phyloP scores from a whole-genome alignment of 139 green algal species.

The Pycnococcus provasolii region DNA sequence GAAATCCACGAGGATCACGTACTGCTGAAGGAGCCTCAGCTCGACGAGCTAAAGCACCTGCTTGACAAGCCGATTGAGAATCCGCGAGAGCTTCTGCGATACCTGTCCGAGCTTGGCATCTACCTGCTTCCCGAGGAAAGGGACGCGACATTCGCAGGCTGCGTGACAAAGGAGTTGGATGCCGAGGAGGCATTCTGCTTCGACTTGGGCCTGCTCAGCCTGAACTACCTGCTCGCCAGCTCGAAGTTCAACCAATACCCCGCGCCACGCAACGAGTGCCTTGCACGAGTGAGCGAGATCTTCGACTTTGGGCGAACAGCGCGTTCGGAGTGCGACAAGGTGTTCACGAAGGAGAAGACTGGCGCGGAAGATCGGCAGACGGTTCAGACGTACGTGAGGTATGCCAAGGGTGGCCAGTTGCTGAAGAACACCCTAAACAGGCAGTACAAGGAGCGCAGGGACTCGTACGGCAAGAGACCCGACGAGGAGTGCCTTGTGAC shows the following conservation, averaged over 20 bases:
- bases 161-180: slow-evolving; percentile 36
- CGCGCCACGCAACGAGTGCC: too few species aligned
- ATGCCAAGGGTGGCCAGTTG: too few species aligned
- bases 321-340: too few species aligned
- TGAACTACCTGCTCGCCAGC: slow-evolving; percentile 41
- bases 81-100: slow-evolving; percentile 29
- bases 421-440: too few species aligned
- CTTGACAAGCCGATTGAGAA: slow-evolving; percentile 22
- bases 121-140: slow-evolving; percentile 44
- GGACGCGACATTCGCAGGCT: slow-evolving; percentile 30
- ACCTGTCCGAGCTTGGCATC: slow-evolving; percentile 34
- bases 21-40: background rate
- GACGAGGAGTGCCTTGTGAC: too few species aligned
- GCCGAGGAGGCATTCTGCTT: slow-evolving; percentile 36
- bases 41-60: slow-evolving; percentile 34
- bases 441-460: too few species aligned
- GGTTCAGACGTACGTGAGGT: too few species aligned
- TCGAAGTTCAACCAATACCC: slow-evolving; percentile 2
- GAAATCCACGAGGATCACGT: slow-evolving; percentile 27
- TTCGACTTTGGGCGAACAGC: too few species aligned
- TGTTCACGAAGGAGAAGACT: too few species aligned
- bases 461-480: too few species aligned
- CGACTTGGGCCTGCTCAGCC: slow-evolving; percentile 43
- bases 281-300: too few species aligned
- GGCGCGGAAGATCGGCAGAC: too few species aligned